A percentile compares a stretch with the other conserved stretches of the same genome.
Evolutionary conservation across 306 rosid species (phyloP).

Genomic region (Sophora flavescens): DNA sequence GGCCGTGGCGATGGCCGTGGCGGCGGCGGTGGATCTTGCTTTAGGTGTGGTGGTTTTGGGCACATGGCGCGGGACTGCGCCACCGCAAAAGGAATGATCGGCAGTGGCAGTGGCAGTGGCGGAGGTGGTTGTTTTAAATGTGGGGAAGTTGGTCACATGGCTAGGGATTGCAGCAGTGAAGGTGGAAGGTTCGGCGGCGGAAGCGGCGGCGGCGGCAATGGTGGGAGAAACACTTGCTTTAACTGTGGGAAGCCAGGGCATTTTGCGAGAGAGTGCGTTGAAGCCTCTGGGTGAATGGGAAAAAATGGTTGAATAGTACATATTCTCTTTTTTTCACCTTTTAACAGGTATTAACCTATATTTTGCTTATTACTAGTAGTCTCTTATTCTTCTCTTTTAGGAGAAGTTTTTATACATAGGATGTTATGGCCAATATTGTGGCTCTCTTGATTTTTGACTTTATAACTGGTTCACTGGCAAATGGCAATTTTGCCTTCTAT

Average conservation of each 20-base stretch:
- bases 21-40: conserved; percentile 54
- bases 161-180: conserved; percentile 69
- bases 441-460: conserved; percentile 33
- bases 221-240: conserved; percentile 54
- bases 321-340: conserved; percentile 48
- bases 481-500: conserved; percentile 47
- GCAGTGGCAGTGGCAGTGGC: neutral
- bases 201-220: conserved; percentile 43
- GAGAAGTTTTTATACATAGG: conserved; percentile 51
- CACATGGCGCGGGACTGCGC: conserved; percentile 74
- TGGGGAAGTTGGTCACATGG: conserved; percentile 47
- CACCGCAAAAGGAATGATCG: conserved; percentile 5
- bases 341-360: conserved; percentile 10
- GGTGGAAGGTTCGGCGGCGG: conserved; percentile 48
- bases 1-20: neutral
- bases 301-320: conserved; percentile 67
- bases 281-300: conserved; percentile 52
- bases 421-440: conserved; percentile 42
- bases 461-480: conserved; percentile 11
- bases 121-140: conserved; percentile 55
- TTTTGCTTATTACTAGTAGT: conserved; percentile 31
- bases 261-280: conserved; percentile 79
- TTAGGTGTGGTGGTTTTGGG: conserved; percentile 64
- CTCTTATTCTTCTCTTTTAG: conserved; percentile 42
- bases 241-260: conserved; percentile 83